Base-by-base conservation (phyloP, 2,329 filamentous ascomycete genomes). In the Aspergillus ochraceus region DNA sequence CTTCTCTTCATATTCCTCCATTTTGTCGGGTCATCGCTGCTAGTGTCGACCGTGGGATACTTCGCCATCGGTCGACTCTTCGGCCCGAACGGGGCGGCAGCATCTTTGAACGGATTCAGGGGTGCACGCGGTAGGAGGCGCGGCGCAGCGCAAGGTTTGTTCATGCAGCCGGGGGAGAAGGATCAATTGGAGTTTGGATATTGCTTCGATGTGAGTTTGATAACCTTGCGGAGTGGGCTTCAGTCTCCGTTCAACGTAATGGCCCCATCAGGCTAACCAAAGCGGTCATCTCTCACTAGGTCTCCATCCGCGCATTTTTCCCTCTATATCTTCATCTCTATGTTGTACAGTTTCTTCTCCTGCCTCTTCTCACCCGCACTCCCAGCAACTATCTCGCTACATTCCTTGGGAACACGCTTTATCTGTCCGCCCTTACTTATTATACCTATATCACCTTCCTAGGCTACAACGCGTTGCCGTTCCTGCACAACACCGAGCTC, bases 381-480 rank as follows among this genome's bases (percentile, higher is more conserved):
- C 73, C 75, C 49, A 74, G 71, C 32, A 76, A 79, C 57, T 76
- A 77, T 60, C 68, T 79, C 36, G 73, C 77, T 32, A 79, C 85
- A 22, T 83, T 89, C 62, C 79, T 89, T 39, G 86, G 86, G 29
- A 89, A 90, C 69, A 83, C 85, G 1, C 81, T 89, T 64, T 89
- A 89, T 68, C 80, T 89, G n/a, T 78, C 86, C 42, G 87, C 86
- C 0, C 75, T 88, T 54, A 81, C 82, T 29, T 89, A 89, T 75
- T 89, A 89, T 74, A 86, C 85, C 69, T 83, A 89, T 65, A 87
- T 89, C 67, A 88, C 84, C 9, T 90, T 90, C 71, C 77, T 90
- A 49, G 87, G 87, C 36, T 90, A 89, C 74, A 89, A 89, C 67
- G 86, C 86, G 24, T 77, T 90, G 17, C 87, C 87, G 0, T 89